These are phyloP conservation scores for Aspergillaceae sp. DNA, from an alignment of 2,329 filamentous ascomycete genomes.

Conservation along the genomic window DNA sequence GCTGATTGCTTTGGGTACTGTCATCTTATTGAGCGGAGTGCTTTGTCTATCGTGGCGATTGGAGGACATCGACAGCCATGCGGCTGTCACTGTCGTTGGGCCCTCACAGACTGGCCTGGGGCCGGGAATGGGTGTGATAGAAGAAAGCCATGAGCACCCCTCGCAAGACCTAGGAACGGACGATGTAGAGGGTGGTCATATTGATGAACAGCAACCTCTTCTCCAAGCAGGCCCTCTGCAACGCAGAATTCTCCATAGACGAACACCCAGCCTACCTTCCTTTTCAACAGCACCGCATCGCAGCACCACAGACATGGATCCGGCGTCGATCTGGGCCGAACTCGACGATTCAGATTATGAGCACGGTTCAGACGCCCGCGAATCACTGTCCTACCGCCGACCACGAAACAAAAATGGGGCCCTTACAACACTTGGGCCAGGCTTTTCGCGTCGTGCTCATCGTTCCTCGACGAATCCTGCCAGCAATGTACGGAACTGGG, in stretches of 20 bases:
- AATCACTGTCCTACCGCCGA: slow-evolving; percentile 8
- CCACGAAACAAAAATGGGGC: slow-evolving; percentile 18
- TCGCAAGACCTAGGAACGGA: slow-evolving; percentile 16
- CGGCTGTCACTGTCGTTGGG: slow-evolving; percentile 38
- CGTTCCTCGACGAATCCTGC: slow-evolving; percentile 15
- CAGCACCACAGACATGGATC: slow-evolving; percentile 52
- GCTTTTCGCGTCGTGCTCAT: slow-evolving; percentile 12
- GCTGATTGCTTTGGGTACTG: slow-evolving; percentile 72
- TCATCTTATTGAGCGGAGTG: slow-evolving; percentile 77
- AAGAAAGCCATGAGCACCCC: slow-evolving; percentile 36
- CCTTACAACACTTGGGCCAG: slow-evolving; percentile 5
- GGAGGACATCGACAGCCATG: slow-evolving; percentile 49
- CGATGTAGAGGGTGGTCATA: slow-evolving; percentile 32
- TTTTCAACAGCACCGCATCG: slow-evolving; percentile 30
- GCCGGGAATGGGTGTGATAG: slow-evolving; percentile 73
- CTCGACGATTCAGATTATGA: slow-evolving; percentile 61
- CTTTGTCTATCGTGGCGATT: slow-evolving; percentile 89
- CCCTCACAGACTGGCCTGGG: slow-evolving; percentile 59
- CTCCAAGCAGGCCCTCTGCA: slow-evolving; percentile 19
- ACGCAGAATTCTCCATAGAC: slow-evolving; percentile 20
- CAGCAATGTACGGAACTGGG: slow-evolving; percentile 12
- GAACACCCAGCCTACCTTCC: slow-evolving; percentile 27
- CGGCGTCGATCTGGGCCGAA: slow-evolving; percentile 79
- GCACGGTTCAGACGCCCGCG: slow-evolving; percentile 6
- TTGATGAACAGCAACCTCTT: slow-evolving; percentile 34